Conservation (phyloP, 2,329 filamentous ascomycete genomes). For the Apiospora sp. region DNA sequence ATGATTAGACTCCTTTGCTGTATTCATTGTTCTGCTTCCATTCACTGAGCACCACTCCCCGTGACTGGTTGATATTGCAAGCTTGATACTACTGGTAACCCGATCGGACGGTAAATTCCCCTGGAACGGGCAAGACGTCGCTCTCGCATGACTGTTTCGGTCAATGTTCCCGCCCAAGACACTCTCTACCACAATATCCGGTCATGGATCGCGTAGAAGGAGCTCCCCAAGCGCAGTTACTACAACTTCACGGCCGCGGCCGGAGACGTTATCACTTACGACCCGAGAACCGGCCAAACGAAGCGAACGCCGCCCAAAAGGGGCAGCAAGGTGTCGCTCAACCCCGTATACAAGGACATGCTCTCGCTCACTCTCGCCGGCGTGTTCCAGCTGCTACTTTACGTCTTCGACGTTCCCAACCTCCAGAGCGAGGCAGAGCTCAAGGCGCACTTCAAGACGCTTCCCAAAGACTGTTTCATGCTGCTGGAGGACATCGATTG, state of each 20-base stretch:
- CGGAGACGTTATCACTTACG: too few species aligned
- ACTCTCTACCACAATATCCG: background rate
- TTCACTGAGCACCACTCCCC: too few species aligned
- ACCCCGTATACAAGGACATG: too few species aligned
- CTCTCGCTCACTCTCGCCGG: slow-evolving; percentile 48
- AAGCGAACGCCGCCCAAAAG: too few species aligned
- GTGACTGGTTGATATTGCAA: too few species aligned
- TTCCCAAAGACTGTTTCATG: slow-evolving; percentile 80
- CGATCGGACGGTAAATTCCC: too few species aligned
- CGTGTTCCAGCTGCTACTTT: slow-evolving; percentile 47
- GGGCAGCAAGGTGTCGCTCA: too few species aligned
- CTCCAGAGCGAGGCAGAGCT: slow-evolving; percentile 73
- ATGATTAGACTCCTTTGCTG: too few species aligned
- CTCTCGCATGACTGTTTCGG: background rate
- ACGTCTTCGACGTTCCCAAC: slow-evolving; percentile 47
- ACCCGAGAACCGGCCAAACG: too few species aligned
- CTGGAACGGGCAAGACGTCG: slow-evolving; percentile 33
- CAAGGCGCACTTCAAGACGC: slow-evolving; percentile 80
- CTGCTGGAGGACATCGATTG: slow-evolving; percentile 89
- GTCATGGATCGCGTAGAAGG: background rate
- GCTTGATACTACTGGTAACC: too few species aligned
- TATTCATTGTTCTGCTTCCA: too few species aligned
- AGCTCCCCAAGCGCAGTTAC: background rate
- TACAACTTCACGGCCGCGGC: too few species aligned
- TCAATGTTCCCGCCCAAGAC: background rate